phyloP scores from a whole-genome alignment of 148 eudicot genomes.

The Arbutus unedo region DNA sequence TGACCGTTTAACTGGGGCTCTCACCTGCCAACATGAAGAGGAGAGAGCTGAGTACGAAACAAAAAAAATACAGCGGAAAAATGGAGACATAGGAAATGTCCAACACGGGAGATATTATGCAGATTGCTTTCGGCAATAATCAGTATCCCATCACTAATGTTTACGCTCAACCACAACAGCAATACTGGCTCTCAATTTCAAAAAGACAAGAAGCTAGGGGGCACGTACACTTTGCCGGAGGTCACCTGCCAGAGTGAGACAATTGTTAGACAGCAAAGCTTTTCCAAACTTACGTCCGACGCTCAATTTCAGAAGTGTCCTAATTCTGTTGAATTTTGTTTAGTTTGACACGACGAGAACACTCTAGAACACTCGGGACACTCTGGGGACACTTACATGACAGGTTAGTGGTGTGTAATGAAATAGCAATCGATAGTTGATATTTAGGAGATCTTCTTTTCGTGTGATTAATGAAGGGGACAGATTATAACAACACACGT shows the following conservation, averaged over 20 bases:
- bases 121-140: not conserved
- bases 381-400: not conserved
- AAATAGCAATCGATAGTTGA: not conserved
- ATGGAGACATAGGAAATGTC: slow-evolving; percentile 1
- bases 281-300: not conserved
- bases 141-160: not conserved
- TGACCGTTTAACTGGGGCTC: slow-evolving; percentile 53
- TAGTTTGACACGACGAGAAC: not conserved
- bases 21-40: slow-evolving; percentile 31
- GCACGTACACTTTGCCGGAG: not conserved
- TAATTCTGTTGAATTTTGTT: no score
- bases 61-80: not conserved
- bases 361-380: not conserved
- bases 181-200: not conserved
- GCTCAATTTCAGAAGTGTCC: no score
- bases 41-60: not conserved
- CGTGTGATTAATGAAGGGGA: not conserved
- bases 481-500: not conserved
- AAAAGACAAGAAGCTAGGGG: not conserved
- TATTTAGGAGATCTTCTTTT: not conserved
- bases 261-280: not conserved
- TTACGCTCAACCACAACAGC: not conserved
- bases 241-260: not conserved
- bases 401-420: not conserved
- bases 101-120: not conserved